phyloP scores from a whole-genome alignment of 1,284 basidiomycete species.

The Pyrrhoderma noxium region DNA sequence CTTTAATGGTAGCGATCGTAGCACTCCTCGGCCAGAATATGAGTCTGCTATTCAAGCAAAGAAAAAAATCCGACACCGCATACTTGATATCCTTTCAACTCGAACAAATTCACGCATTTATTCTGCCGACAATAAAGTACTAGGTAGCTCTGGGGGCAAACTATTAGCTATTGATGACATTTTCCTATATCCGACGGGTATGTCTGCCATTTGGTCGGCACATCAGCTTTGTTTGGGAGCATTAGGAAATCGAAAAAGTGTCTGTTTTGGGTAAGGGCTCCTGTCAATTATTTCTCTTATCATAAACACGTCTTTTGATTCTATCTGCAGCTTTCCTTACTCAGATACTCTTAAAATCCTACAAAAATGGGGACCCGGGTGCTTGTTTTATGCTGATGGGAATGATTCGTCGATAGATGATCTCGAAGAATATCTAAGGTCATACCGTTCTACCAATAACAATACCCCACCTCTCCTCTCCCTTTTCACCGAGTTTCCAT shows the following conservation, averaged over 20 bases:
- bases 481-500: constrained; percentile 86
- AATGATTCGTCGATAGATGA: constrained; percentile 68
- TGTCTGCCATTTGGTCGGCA: constrained; percentile 90
- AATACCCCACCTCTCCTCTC: constrained; percentile 48
- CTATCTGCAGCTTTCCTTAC: constrained; percentile 95
- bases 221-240: constrained; percentile 64
- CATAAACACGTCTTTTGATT: constrained; percentile 18
- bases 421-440: constrained; percentile 54
- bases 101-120: too few species aligned
- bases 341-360: constrained; percentile 96
- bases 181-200: constrained; percentile 78
- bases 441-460: constrained; percentile 28
- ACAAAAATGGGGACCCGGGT: constrained; percentile 95
- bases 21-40: constrained; percentile 76
- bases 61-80: constrained; percentile 76
- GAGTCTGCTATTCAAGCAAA: constrained; percentile 74
- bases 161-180: constrained; percentile 84
- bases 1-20: too few species aligned
- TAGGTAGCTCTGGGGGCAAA: too few species aligned
- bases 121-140: too few species aligned
- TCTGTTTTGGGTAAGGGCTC: constrained; percentile 95
- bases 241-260: constrained; percentile 61
- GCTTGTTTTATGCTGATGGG: constrained; percentile 84
- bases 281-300: too few species aligned
- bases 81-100: constrained; percentile 89